Base-by-base conservation (phyloP, 352 stramenopile genomes). In the Globisporangium splendens region DNA sequence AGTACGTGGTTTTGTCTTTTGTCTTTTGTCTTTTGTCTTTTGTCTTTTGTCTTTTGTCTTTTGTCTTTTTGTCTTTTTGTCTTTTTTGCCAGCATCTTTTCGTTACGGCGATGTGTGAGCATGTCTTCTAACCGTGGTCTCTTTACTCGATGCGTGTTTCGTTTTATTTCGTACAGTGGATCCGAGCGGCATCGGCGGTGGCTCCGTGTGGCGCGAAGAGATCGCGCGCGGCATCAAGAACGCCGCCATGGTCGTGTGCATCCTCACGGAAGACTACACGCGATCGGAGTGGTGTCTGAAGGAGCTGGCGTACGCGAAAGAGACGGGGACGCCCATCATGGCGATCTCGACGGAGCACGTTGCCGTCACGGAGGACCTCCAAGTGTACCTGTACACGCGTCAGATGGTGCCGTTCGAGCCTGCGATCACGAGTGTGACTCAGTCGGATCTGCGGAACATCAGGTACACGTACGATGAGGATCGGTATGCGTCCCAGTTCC, bases 311-410 rank as follows among this genome's bases (percentile, higher is more conserved):
- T 59, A 91, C 8, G 84, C 82, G 8, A 94, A 92, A 61, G 75
- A 88, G 50, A 65, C 74, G 18, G 71, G 75, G 14, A 89, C 70
- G 54, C 79, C 78, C 8, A 89, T 90, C 48, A 77, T 90, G 39
- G 79, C 83, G 10, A 68, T 89, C 0, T 91, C 79, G 17, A 77
- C 79, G 0, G 82, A 93, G 56, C 66, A 65, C 54, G 76, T 67
- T 8, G 41, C 62, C 3, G 72, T 91, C 21, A 83, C 72, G 13
- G 80, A 91, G 12, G 81, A 93, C 51, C 75, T 93, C 64, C 81
- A 93, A 53, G 81, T 91, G 61, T 93, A 93, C 66, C 72, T 93
- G 22, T 91, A 91, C 69, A 91, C 84, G 33, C 79, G 84, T 3
- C 81, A 91, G 59, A 91, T 31, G 24, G 24, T 31, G 24, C 24